Conservation (phyloP, 2,329 filamentous ascomycete species). For the Penicillium sp. region DNA sequence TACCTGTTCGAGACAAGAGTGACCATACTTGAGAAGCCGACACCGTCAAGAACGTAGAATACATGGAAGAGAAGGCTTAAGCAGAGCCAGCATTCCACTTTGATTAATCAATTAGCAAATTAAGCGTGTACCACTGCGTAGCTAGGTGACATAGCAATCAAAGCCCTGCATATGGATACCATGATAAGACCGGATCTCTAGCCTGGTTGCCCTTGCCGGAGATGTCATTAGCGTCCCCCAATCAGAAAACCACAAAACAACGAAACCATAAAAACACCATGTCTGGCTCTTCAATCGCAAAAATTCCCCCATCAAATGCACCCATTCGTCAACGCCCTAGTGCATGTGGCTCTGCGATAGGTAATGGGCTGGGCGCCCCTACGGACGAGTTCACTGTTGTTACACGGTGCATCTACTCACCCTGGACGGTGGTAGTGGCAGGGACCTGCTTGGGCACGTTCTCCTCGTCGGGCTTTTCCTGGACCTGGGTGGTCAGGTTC, state of each 20-base stretch:
- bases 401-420: not conserved
- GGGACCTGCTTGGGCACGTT: not conserved
- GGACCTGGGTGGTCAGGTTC: not conserved
- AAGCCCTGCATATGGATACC: not conserved
- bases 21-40: not conserved
- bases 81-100: not conserved
- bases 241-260: not conserved
- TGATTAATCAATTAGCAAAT: not conserved
- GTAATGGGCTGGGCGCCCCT: not conserved
- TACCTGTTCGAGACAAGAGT: not conserved
- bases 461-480: slow-evolving; percentile 17
- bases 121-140: not conserved
- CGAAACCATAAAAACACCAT: not conserved
- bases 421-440: not conserved
- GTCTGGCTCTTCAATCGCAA: not conserved
- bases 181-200: not conserved
- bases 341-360: not conserved
- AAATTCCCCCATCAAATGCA: not conserved
- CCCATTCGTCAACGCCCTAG: not conserved
- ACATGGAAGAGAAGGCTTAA: not conserved
- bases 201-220: not conserved
- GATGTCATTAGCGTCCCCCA: not conserved
- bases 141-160: not conserved
- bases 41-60: too few species aligned
- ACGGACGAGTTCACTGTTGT: not conserved